Conservation (phyloP, 1,284 basidiomycete genomes). For the Ustilago lituana region DNA sequence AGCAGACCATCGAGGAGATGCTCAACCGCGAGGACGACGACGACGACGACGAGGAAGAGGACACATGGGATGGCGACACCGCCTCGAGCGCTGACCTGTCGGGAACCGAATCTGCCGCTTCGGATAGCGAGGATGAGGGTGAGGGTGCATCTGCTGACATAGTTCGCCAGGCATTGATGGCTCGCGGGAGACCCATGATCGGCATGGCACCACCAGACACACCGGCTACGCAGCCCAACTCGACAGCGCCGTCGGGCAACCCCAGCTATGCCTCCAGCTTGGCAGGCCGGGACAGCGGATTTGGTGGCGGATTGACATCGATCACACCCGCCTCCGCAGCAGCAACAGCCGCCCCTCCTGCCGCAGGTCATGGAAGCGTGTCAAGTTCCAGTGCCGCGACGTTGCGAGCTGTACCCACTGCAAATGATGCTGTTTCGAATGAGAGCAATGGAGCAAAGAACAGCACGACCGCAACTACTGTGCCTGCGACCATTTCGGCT, state of each 20-base stretch:
- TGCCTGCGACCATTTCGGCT: background rate
- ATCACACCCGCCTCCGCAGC: constrained; percentile 21
- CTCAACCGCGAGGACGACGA: constrained; percentile 66
- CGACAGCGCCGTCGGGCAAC: constrained; percentile 25
- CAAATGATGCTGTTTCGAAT: background rate
- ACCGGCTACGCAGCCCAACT: constrained; percentile 31
- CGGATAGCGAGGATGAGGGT: constrained; percentile 40
- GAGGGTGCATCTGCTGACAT: constrained; percentile 38
- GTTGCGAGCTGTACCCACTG: constrained; percentile 11
- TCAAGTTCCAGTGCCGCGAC: constrained; percentile 37
- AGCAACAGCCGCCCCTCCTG: background rate
- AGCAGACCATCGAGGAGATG: constrained; percentile 81
- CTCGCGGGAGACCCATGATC: constrained; percentile 31
- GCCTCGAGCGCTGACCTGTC: constrained; percentile 40
- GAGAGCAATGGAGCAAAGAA: background rate
- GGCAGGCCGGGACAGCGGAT: constrained; percentile 22
- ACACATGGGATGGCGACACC: constrained; percentile 41
- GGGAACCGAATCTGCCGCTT: constrained; percentile 34
- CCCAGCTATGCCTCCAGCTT: constrained; percentile 31
- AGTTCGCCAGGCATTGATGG: constrained; percentile 42
- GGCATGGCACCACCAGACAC: constrained; percentile 34
- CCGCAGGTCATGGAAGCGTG: constrained; percentile 27
- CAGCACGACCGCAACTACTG: constrained; percentile 1
- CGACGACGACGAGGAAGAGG: constrained; percentile 61
- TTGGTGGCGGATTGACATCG: constrained; percentile 23